A percentile compares a stretch with the other conserved stretches of the same genome.
phyloP scores from a whole-genome alignment of 495 filamentous ascomycete genomes.

The Jackrogersella minutella region DNA sequence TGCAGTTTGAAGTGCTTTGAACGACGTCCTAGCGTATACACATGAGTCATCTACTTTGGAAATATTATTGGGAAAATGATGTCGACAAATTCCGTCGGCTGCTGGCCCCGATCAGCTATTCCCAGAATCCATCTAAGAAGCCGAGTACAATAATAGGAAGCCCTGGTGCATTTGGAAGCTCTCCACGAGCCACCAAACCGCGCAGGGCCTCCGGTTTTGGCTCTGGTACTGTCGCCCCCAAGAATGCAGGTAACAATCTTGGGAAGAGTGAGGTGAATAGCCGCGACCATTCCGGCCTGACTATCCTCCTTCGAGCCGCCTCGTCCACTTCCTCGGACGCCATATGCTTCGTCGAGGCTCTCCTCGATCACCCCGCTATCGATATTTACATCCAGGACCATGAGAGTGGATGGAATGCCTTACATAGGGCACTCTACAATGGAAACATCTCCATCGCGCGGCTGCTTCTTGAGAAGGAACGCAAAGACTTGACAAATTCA shows the following conservation, averaged over 20 bases:
- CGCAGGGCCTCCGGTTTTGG: constrained; percentile 55
- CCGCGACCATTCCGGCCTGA: constrained; percentile 78
- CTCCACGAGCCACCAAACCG: constrained; percentile 56
- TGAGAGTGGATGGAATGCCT: constrained; percentile 94
- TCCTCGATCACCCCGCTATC: constrained; percentile 81
- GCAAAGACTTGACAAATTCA: constrained; percentile 65
- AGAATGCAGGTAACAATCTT: constrained; percentile 50
- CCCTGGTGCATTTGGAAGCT: constrained; percentile 48
- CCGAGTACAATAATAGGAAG: constrained; percentile 44
- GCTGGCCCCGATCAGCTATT: constrained; percentile 71
- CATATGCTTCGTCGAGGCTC: constrained; percentile 73
- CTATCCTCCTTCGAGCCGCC: constrained; percentile 84
- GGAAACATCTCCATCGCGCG: constrained; percentile 90
- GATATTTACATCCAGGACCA: constrained; percentile 87
- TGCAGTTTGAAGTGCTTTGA: constrained; percentile 72
- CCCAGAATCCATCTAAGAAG: constrained; percentile 56
- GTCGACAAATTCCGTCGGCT: constrained; percentile 87
- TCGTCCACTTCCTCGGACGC: constrained; percentile 75
- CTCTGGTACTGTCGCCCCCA: constrained; percentile 38
- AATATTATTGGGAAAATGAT: constrained; percentile 94
- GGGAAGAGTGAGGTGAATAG: constrained; percentile 80
- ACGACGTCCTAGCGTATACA: constrained; percentile 58
- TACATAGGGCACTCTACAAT: constrained; percentile 91
- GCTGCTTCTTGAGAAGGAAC: constrained; percentile 78
- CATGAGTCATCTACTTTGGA: constrained; percentile 98